Conservation (phyloP, 2,329 filamentous ascomycete genomes). For the Knufia petricola region DNA sequence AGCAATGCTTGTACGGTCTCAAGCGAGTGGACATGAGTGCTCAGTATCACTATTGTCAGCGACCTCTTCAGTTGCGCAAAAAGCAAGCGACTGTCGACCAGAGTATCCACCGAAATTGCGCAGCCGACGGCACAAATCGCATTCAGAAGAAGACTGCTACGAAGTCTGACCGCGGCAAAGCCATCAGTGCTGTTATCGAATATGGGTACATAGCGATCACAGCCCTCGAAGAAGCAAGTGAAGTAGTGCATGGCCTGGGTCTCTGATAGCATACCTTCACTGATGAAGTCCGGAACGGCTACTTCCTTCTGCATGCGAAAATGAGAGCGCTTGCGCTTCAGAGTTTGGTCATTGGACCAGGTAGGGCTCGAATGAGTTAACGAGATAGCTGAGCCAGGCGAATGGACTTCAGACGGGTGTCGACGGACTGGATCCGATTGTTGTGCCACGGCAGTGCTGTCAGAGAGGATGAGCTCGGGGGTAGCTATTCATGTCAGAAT, state of each 20-base stretch:
- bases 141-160: conserved; percentile 44
- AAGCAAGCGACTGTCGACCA: conserved; percentile 1
- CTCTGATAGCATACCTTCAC: conserved; percentile 27
- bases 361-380: conserved; percentile 1
- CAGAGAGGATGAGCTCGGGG: not conserved
- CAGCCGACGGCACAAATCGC: conserved; percentile 45
- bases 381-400: conserved; percentile 4
- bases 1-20: conserved; percentile 46
- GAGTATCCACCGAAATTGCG: conserved; percentile 26
- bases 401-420: not conserved
- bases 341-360: conserved; percentile 3
- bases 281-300: conserved; percentile 29
- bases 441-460: not conserved
- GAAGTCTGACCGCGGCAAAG: conserved; percentile 35
- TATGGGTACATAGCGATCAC: conserved; percentile 41
- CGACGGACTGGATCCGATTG: no score
- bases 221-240: conserved; percentile 31
- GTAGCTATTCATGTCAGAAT: not conserved
- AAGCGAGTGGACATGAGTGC: conserved; percentile 30
- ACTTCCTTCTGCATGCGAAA: conserved; percentile 27
- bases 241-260: conserved; percentile 29
- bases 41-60: conserved; percentile 39
- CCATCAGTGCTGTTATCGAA: conserved; percentile 40
- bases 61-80: conserved; percentile 34
- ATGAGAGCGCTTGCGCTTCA: conserved; percentile 26